Evolutionary conservation across 2,329 filamentous ascomycete genomes (phyloP), one percentile per base, ranked within the genome.

Genomic region (Colletotrichum chlorophyti): DNA sequence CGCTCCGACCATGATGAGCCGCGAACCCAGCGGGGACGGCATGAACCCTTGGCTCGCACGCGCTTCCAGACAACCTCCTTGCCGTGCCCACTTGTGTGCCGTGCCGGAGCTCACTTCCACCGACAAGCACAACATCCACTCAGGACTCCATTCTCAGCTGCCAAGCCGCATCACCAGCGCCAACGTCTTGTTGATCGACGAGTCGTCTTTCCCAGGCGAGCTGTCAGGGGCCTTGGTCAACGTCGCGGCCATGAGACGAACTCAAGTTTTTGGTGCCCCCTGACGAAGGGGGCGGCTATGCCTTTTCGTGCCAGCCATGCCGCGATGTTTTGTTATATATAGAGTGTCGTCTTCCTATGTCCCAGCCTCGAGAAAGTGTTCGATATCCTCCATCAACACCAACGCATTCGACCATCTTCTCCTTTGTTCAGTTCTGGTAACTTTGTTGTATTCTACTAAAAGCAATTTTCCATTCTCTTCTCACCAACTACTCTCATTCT

Each of bases 341-440:
- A 61, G 59, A 27, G 31, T n/a, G 5, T 4, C 15, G 29, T 26
- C 19, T 29, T 24, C 43, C n/a, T 14, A 8, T 24, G n/a, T 14
- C 14, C 26, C n/a, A n/a, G 5, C 14, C 3, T 2, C 7, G 24
- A 24, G 15, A 32, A 38, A 6, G 21, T 10, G 5, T 19, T 31
- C 42, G 21, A 41, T 37, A 45, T 37, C n/a, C 34, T 34, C 48
- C 57, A 41, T 58, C 49, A 29, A 32, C 40, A 15, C 35, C n/a
- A n/a, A n/a, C n/a, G n/a, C n/a, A n/a, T n/a, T n/a, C n/a, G n/a
- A n/a, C n/a, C 24, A 19, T 48, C 41, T 52, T 54, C 35, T 61
- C 54, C 31, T 64, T 60, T 58, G 46, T 63, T 57, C 42, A 63
- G 63, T 65, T 65, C 63, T 63, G 62, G 58, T 32, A 64, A 62